Conservation (phyloP, 352 stramenopile genomes). For the Saprolegnia diclina region DNA sequence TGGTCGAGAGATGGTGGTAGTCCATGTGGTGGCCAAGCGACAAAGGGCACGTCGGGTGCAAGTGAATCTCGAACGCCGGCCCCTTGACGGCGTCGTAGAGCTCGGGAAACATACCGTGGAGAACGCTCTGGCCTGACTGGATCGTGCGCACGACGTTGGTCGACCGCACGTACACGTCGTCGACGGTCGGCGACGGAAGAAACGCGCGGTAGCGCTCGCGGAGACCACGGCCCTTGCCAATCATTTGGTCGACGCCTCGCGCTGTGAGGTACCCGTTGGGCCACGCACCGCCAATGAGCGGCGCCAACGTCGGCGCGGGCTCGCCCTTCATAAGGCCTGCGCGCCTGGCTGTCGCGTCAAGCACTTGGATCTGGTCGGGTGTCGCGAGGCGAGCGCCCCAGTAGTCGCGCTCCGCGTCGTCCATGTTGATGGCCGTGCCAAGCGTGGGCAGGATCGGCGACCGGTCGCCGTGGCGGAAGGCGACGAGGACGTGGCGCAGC, state of each 20-base stretch:
- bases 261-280: constrained; percentile 58
- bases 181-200: constrained; percentile 32
- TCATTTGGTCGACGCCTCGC: constrained; percentile 68
- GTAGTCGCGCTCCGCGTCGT: constrained; percentile 49
- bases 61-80: constrained; percentile 8
- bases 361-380: constrained; percentile 38
- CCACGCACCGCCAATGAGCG: constrained; percentile 30
- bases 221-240: constrained; percentile 45
- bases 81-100: background rate
- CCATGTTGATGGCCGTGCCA: constrained; percentile 46
- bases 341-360: constrained; percentile 43
- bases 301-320: constrained; percentile 39
- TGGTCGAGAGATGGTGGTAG: constrained; percentile 23
- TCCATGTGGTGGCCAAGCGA: constrained; percentile 27
- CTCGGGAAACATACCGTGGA: constrained; percentile 64
- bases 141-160: constrained; percentile 70
- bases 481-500: constrained; percentile 67
- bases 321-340: constrained; percentile 44
- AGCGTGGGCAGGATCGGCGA: constrained; percentile 61
- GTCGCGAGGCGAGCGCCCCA: constrained; percentile 57
- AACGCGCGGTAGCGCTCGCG: constrained; percentile 43
- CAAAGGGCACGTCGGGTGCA: constrained; percentile 21
- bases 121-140: constrained; percentile 67
- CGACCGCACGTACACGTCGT: constrained; percentile 70
- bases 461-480: constrained; percentile 77